Base-by-base conservation (phyloP, 2,329 filamentous ascomycete genomes). In the Cladophialophora yegresii region DNA sequence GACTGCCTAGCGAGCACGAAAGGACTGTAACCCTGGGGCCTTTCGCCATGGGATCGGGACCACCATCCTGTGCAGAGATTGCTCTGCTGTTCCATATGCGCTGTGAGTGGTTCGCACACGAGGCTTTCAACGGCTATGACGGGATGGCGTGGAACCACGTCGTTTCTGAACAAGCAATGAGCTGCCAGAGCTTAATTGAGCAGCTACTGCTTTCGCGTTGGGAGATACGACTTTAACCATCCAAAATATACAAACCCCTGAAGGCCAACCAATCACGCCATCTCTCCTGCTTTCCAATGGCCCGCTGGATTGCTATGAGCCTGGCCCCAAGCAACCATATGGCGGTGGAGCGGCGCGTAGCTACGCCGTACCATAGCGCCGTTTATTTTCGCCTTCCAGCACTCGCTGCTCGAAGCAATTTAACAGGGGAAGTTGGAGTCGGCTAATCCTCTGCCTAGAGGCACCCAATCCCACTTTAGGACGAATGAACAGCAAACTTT, bases 321-420 rank as follows among this genome's bases (percentile, higher is more conserved):
- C 57, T 51, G 45, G 57, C 57, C 57, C 57, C 57, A 26, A 23
- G 43, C 30, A 26, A 33, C 57, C 57, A 59, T 50, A 54, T 54
- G 51, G 51, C 51, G 23, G 51, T 54, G 51, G 23, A 54, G 26
- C 12, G 28, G 51, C 51, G 51, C 51, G 12, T 51, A 26, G 47
- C 47, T 28, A 28, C n/a, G n/a, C n/a, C n/a, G n/a, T n/a, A 28
- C 26, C 20, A 28, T 28, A 50, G 40, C 43, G 55, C 40, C 22
- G 20, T 33, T 59, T 28, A 59, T 40, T 45, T 13, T 33, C 28
- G 56, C 26, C 20, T n/a, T 32, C 26, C 26, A 54, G 28, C 51
- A 32, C 12, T 9, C 9, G 23, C 51, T 22, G 26, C 51, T 33
- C 23, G 16, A 20, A 28, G 23, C 28, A 54, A 54, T 54, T 54